Conservation (phyloP, 768 basidiomycete species). For the Lentinula aciculospora region DNA sequence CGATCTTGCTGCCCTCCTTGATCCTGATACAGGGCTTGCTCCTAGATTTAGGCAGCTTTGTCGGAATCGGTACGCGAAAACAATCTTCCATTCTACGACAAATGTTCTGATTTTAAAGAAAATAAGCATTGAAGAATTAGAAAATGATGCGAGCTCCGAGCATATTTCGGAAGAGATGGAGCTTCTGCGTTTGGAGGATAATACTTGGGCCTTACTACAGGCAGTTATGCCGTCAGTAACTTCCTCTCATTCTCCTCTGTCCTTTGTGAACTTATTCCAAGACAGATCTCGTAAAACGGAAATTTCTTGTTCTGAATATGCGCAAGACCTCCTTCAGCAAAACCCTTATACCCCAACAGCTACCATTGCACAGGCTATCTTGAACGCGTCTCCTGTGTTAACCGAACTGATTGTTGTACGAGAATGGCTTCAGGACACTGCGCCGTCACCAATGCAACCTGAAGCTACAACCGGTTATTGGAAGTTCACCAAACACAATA, state of each 20-base stretch:
- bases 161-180: constrained; percentile 48
- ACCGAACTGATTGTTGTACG: constrained; percentile 75
- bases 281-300: constrained; percentile 66
- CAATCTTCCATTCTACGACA: not conserved
- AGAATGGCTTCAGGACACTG: constrained; percentile 85
- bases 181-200: constrained; percentile 63
- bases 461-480: constrained; percentile 81
- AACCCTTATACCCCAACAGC: constrained; percentile 84
- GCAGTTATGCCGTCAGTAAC: constrained; percentile 65
- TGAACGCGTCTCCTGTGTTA: constrained; percentile 62
- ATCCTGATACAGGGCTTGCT: constrained; percentile 67
- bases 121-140: constrained; percentile 45
- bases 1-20: constrained; percentile 56
- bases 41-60: constrained; percentile 52
- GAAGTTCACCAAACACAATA: constrained; percentile 72
- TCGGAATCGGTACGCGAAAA: constrained; percentile 46
- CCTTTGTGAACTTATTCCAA: not conserved
- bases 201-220: constrained; percentile 80
- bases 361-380: constrained; percentile 67
- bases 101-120: not conserved
- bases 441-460: constrained; percentile 51
- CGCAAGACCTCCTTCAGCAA: constrained; percentile 50
- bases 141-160: constrained; percentile 33
- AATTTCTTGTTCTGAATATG: constrained; percentile 36
- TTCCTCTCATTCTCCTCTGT: not conserved